These are phyloP conservation scores for Chaetomiaceae sp. DNA, from an alignment of 2,329 filamentous ascomycete genomes.

Conservation along the genomic window DNA sequence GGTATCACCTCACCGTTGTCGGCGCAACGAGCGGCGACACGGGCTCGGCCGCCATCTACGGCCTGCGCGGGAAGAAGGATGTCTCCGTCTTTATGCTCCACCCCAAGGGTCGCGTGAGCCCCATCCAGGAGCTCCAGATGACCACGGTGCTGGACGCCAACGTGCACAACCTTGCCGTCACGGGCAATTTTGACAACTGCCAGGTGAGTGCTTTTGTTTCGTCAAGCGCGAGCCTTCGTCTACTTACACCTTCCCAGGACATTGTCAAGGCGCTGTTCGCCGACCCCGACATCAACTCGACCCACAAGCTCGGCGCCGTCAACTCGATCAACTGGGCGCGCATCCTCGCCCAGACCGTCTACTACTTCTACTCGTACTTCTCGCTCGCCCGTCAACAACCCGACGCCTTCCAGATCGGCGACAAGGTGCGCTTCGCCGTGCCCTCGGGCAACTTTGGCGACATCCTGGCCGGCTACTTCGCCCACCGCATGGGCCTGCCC, in stretches of 20 bases:
- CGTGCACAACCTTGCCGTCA: slow-evolving; percentile 86
- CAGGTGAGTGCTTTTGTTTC: slow-evolving; percentile 52
- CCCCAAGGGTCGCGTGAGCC: slow-evolving; percentile 84
- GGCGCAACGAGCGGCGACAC: slow-evolving; percentile 83
- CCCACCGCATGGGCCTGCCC: slow-evolving; percentile 56
- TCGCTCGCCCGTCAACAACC: slow-evolving; percentile 58
- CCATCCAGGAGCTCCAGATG: slow-evolving; percentile 96
- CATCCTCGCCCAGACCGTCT: slow-evolving; percentile 93
- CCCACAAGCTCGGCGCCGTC: slow-evolving; percentile 81
- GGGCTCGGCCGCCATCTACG: slow-evolving; percentile 93
- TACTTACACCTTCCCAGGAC: slow-evolving; percentile 47
- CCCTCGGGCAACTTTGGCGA: slow-evolving; percentile 97
- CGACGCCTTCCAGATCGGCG: slow-evolving; percentile 56
- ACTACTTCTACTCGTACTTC: slow-evolving; percentile 97
- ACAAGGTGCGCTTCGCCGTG: slow-evolving; percentile 78
- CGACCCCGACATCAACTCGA: slow-evolving; percentile 77
- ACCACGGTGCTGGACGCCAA: slow-evolving; percentile 87
- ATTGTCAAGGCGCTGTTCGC: slow-evolving; percentile 91
- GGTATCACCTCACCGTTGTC: slow-evolving; percentile 80
- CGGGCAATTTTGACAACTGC: slow-evolving; percentile 93
- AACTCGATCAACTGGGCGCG: slow-evolving; percentile 97
- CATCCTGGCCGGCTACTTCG: slow-evolving; percentile 90
- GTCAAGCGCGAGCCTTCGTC: too few relatives aligned
- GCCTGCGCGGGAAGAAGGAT: slow-evolving; percentile 91
- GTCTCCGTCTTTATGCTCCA: slow-evolving; percentile 93